phyloP scores from a whole-genome alignment of 208 protist species.

The Leishmania amazonensis region DNA sequence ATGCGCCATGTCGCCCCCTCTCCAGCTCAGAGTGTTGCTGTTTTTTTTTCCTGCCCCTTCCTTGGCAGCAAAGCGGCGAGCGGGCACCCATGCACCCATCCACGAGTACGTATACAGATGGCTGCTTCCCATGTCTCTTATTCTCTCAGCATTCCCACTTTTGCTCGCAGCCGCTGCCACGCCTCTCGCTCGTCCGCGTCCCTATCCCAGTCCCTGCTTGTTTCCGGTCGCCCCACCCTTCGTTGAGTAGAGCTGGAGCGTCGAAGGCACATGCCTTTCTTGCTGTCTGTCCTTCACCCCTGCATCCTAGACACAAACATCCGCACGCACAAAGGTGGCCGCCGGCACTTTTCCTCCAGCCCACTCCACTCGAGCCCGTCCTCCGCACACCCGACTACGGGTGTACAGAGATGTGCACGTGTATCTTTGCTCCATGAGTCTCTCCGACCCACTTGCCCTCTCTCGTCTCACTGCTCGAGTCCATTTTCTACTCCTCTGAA shows the following conservation, averaged over 20 bases:
- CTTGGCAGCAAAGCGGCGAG: neutral
- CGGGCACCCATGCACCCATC: neutral
- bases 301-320: neutral
- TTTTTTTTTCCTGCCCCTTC: neutral
- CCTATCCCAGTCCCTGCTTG: neutral
- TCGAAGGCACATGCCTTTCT: neutral
- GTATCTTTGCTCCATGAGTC: neutral
- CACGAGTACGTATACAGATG: neutral
- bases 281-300: neutral
- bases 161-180: neutral
- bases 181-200: neutral
- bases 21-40: neutral
- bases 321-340: neutral
- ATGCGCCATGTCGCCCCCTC: no score
- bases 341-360: neutral
- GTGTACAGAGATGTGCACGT: neutral
- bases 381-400: neutral
- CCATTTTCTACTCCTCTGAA: neutral
- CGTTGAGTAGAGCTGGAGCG: neutral
- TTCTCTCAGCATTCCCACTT: neutral
- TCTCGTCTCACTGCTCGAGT: neutral
- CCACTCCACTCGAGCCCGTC: neutral
- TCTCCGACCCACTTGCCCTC: neutral
- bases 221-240: neutral
- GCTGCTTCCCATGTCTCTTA: neutral